phyloP scores from a whole-genome alignment of 768 basidiomycete genomes.

The Amanita fuliginea region DNA sequence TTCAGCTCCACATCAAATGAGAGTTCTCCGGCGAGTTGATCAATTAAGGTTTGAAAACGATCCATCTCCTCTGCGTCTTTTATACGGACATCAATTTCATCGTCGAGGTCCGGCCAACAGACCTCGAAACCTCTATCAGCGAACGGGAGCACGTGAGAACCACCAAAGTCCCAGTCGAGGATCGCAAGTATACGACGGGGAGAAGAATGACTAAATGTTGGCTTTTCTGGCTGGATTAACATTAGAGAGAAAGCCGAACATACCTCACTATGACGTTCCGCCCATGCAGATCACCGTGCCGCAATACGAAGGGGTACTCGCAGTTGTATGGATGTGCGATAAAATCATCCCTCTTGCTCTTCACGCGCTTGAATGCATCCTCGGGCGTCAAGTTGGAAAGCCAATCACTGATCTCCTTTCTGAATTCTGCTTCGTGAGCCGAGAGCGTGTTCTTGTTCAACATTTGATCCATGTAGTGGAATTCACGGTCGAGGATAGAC shows the following conservation, averaged over 20 bases:
- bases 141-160: not conserved
- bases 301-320: not conserved
- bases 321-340: not conserved
- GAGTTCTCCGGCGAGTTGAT: not conserved
- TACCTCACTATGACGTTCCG: not conserved
- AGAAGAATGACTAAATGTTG: not conserved
- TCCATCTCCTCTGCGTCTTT: not conserved
- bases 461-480: not conserved
- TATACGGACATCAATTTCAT: not conserved
- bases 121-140: not conserved
- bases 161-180: conserved; percentile 2
- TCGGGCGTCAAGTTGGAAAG: not conserved
- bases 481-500: not conserved
- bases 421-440: not conserved
- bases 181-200: not conserved
- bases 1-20: not conserved
- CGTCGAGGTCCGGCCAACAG: not conserved
- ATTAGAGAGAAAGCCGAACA: not conserved
- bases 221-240: not conserved
- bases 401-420: not conserved
- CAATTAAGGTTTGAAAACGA: not conserved
- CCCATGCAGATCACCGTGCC: not conserved
- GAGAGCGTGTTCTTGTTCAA: not conserved
- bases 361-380: not conserved
- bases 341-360: not conserved